A percentile compares a stretch with the other conserved stretches of the same genome.
phyloP scores from a whole-genome alignment of 108 stramenopile genomes.

The Discostella pseudostelligera region DNA sequence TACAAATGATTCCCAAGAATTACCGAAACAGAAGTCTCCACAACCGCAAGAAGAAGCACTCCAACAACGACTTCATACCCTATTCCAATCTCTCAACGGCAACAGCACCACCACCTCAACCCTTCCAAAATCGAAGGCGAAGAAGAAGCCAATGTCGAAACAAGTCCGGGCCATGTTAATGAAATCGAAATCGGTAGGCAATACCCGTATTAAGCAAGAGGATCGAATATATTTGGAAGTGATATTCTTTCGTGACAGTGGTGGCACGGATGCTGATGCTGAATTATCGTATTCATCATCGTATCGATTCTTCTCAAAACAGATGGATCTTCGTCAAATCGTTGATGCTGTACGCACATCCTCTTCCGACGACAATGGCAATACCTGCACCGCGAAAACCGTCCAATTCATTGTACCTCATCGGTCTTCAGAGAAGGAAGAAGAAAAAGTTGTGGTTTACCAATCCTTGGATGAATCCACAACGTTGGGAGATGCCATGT shows the following conservation, averaged over 20 bases:
- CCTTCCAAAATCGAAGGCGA: constrained; percentile 18
- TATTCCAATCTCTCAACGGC: constrained; percentile 11
- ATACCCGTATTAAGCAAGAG: constrained; percentile 47
- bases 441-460: background rate
- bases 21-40: background rate
- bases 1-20: background rate
- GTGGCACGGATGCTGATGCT: background rate
- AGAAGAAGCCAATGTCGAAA: constrained; percentile 59
- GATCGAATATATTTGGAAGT: constrained; percentile 72
- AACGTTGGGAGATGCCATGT: constrained; percentile 37
- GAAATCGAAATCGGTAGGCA: constrained; percentile 70
- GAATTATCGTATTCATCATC: constrained; percentile 11
- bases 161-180: constrained; percentile 76
- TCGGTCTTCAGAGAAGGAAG: background rate
- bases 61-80: constrained; percentile 14
- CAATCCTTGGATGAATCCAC: constrained; percentile 10
- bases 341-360: background rate
- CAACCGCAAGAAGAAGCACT: constrained; percentile 5
- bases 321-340: constrained; percentile 27
- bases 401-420: constrained; percentile 43
- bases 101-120: constrained; percentile 12
- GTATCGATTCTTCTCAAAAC: constrained; percentile 45
- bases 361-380: background rate
- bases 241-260: constrained; percentile 37
- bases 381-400: background rate